Conservation (phyloP, 768 basidiomycete genomes). For the Trichaptum fuscoviolaceum region DNA sequence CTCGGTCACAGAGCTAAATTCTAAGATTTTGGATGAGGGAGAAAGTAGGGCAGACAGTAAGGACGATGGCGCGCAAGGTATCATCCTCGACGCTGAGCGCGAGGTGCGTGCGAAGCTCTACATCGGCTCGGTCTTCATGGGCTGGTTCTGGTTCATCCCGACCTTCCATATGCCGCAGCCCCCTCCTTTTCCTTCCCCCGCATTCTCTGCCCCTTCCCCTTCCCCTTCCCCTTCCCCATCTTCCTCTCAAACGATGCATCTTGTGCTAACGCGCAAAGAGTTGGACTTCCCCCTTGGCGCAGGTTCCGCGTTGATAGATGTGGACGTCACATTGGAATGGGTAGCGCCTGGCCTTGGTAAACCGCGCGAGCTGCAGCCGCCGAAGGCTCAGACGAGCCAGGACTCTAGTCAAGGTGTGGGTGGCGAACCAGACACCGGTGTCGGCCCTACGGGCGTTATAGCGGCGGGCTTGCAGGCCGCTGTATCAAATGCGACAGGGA, state of each 20-base stretch:
- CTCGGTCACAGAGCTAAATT: background rate
- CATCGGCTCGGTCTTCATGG: constrained; percentile 71
- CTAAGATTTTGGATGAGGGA: constrained; percentile 8
- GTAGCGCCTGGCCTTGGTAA: background rate
- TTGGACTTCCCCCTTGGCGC: constrained; percentile 76
- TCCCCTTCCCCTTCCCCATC: constrained; percentile 10
- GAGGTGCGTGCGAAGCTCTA: constrained; percentile 71
- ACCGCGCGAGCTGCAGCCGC: background rate
- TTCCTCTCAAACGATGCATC: constrained; percentile 25
- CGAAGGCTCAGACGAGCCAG: background rate
- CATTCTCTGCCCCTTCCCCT: background rate
- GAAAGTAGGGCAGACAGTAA: constrained; percentile 25
- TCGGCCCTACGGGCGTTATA: background rate
- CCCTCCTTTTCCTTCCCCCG: constrained; percentile 24
- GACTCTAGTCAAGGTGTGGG: background rate
- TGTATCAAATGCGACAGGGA: background rate
- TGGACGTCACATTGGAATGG: constrained; percentile 61
- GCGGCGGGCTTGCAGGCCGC: background rate
- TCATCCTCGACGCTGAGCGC: constrained; percentile 59
- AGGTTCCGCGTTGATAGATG: constrained; percentile 59
- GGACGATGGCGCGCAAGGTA: constrained; percentile 26
- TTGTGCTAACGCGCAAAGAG: constrained; percentile 54
- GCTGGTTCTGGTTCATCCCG: constrained; percentile 86
- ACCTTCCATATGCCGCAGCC: constrained; percentile 69
- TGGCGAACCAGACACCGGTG: background rate